phyloP scores from a whole-genome alignment of 2,329 filamentous ascomycete species.

The Fusarium circinatum region DNA sequence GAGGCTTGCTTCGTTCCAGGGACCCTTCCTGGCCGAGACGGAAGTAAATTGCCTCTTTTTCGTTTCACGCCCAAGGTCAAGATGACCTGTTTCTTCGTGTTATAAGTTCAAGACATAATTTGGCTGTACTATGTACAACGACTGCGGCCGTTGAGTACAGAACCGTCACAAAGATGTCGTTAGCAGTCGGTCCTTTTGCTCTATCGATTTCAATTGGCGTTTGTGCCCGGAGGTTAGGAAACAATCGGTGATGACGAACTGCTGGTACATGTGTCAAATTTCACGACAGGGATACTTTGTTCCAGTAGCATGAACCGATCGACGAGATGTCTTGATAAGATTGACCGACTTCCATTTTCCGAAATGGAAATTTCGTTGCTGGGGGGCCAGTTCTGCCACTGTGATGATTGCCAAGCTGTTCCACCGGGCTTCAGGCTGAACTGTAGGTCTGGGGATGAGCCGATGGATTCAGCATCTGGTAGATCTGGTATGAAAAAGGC shows the following conservation, averaged over 20 bases:
- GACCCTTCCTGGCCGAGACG: background rate
- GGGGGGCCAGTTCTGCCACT: background rate
- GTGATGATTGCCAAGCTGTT: conserved; percentile 14
- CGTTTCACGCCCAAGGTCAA: conserved; percentile 22
- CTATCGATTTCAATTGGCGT: background rate
- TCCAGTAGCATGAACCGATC: conserved; percentile 4
- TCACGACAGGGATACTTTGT: conserved; percentile 8
- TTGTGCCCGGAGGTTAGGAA: background rate
- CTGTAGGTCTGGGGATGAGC: background rate
- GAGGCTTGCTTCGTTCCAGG: conserved; percentile 4
- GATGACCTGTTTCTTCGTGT: conserved; percentile 31
- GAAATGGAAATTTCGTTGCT: conserved; percentile 8
- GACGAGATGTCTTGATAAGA: background rate
- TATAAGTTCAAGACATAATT: conserved; percentile 8
- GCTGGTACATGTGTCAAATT: background rate
- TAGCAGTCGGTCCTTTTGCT: background rate
- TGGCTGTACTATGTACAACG: conserved; percentile 3
- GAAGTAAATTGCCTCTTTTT: conserved; percentile 1
- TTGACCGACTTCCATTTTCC: conserved; percentile 18
- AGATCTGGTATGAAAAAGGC: conserved; percentile 15
- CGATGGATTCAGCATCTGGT: background rate
- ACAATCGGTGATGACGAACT: background rate
- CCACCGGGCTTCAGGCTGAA: conserved; percentile 22
- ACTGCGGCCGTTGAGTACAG: conserved; percentile 3
- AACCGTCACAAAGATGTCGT: conserved; percentile 4